Evolutionary conservation across 176 grass and related monocot genomes (phyloP), one percentile per base, ranked within the genome.

Genomic region (Themeda triandra): DNA sequence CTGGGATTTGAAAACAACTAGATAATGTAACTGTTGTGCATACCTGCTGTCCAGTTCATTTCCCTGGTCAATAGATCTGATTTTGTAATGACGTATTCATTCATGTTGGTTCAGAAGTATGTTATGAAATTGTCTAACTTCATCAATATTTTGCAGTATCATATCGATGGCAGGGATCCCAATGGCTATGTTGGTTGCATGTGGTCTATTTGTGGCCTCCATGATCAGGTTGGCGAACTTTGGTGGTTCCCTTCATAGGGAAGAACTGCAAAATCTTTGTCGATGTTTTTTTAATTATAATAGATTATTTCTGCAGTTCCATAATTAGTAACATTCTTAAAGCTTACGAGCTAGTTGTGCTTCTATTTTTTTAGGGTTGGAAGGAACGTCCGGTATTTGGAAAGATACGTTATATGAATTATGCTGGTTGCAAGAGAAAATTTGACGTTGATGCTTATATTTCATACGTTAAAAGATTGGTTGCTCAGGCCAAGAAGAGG

Each of bases 341-440:
- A 82, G 60, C 46, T 66, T 77, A 53, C 3, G 63, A 39, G 48
- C 23, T 24, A 33, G 53, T 63, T 69, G 19, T 35, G 41, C 79
- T 32, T 42, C 53, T 73, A 27, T 53, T 82, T 32, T 73, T 75
- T 65, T 82, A 98, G 96, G 96, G 96, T 29, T 98, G 96, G 96
- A 98, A 98, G 79, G 96, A 95, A 85, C 92, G 96, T 24, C 89
- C 87, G 1, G 77, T 98, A 72, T 98, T 98, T 85, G 96, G 96
- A 41, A 98, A 98, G 79, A 95, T 98, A 84, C 92, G 96, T 29
- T 98, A 98, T 87, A 98, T 95, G 96, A 98, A 95, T 63, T 98
- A 89, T 10, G 91, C 90, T 64, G 96, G 96, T 18, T 98, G 96
- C 82, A 98, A 95, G 76, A 98, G 92, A 88, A 95, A 98, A 85